Conservation (phyloP, 306 rosid species). For the Vicia sativa region DNA sequence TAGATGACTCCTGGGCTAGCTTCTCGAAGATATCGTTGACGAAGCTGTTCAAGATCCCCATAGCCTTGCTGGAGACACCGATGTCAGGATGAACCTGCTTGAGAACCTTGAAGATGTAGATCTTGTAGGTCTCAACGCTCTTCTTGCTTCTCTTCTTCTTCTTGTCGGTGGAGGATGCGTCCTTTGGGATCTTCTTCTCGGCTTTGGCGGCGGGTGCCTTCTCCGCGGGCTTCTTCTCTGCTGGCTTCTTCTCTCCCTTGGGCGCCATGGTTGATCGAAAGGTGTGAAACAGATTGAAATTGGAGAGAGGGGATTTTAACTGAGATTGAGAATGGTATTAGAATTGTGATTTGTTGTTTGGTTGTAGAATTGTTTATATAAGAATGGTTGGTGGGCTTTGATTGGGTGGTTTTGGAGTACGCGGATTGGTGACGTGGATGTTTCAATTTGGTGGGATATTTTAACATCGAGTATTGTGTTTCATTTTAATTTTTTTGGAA, state of each 20-base stretch:
- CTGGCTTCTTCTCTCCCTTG: conserved; percentile 53
- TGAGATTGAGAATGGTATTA: not conserved
- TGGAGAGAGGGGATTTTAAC: not conserved
- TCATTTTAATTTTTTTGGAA: not conserved
- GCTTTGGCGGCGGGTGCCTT: conserved; percentile 44
- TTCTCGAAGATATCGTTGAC: conserved; percentile 55
- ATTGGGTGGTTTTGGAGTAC: conserved; percentile 27
- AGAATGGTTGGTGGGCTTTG: conserved; percentile 4
- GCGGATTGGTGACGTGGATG: conserved; percentile 47
- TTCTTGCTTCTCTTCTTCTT: conserved; percentile 45
- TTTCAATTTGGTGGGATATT: conserved; percentile 31
- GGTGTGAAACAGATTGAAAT: too few species aligned
- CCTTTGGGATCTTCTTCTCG: conserved; percentile 51
- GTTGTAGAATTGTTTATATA: conserved; percentile 21
- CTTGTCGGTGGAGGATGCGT: conserved; percentile 8
- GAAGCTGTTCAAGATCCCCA: conserved; percentile 59
- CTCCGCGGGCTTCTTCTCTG: conserved; percentile 51
- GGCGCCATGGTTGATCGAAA: conserved; percentile 29
- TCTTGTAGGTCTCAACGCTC: conserved; percentile 49
- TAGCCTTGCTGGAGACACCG: conserved; percentile 53
- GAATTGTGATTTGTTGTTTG: not conserved
- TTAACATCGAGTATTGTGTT: not conserved
- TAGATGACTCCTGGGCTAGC: conserved; percentile 46
- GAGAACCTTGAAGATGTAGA: conserved; percentile 52
- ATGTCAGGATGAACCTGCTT: conserved; percentile 63